phyloP scores from a whole-genome alignment of 306 rosid genomes.

The Malus sylvestris region DNA sequence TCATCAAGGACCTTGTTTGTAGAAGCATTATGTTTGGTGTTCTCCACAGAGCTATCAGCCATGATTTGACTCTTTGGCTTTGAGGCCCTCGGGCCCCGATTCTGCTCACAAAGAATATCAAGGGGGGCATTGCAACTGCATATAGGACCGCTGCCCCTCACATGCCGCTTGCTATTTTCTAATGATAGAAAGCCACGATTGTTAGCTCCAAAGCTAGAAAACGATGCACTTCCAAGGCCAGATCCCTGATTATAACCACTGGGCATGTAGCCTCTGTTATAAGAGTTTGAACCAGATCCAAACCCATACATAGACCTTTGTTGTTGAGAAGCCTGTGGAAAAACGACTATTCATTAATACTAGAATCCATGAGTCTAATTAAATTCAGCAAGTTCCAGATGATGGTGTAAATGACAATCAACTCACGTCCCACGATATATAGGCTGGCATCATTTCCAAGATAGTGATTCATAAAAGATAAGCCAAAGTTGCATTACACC shows the following conservation, averaged over 20 bases:
- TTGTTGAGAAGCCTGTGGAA: conserved; percentile 64
- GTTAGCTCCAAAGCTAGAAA: conserved; percentile 28
- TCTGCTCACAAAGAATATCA: conserved; percentile 75
- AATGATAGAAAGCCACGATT: conserved; percentile 47
- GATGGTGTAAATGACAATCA: background rate
- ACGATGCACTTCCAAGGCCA: conserved; percentile 39
- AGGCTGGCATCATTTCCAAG: background rate
- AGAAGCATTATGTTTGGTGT: conserved; percentile 27
- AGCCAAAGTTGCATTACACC: background rate
- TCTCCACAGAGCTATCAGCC: conserved; percentile 48
- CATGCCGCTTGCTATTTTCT: conserved; percentile 51
- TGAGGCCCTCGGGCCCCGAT: conserved; percentile 81
- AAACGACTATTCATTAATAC: conserved; percentile 15
- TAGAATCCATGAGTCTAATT: background rate
- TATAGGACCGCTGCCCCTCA: conserved; percentile 39
- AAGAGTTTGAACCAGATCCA: conserved; percentile 68
- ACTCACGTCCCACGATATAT: background rate
- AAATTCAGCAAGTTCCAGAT: background rate
- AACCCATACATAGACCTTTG: conserved; percentile 56
- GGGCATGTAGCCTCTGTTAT: conserved; percentile 55
- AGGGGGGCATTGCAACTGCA: conserved; percentile 68
- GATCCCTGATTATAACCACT: conserved; percentile 42
- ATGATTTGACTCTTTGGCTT: conserved; percentile 54
- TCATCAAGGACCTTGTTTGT: conserved; percentile 42
- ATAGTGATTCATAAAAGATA: background rate